phyloP scores from a whole-genome alignment of 2,329 filamentous ascomycete genomes.

The Diaporthe sp. region DNA sequence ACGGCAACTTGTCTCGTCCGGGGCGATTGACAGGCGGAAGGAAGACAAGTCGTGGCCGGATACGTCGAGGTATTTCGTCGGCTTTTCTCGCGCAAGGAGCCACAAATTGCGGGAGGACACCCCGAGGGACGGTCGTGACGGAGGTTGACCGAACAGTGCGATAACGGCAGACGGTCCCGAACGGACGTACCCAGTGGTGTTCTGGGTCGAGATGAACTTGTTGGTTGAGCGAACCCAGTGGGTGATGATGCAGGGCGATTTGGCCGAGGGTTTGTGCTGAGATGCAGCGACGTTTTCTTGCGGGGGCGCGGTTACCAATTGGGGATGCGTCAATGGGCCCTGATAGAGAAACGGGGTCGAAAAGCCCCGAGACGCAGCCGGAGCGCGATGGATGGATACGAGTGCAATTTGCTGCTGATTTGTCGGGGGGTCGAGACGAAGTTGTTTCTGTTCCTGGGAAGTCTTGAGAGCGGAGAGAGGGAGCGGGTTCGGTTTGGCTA shows the following conservation, averaged over 20 bases:
- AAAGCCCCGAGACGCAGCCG: constrained; percentile 23
- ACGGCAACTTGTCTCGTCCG: neutral
- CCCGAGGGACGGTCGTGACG: constrained; percentile 16
- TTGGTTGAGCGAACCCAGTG: neutral
- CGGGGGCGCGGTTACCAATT: constrained; percentile 22
- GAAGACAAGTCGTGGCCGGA: neutral
- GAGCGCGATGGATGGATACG: constrained; percentile 16
- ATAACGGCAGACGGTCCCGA: constrained; percentile 12
- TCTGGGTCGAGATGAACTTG: constrained; percentile 9
- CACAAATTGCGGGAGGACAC: constrained; percentile 13
- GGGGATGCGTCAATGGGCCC: constrained; percentile 2
- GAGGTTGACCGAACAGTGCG: constrained; percentile 32
- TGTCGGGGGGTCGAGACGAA: constrained; percentile 2
- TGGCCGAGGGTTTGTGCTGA: constrained; percentile 4
- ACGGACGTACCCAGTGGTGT: constrained; percentile 2
- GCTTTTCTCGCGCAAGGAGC: constrained; percentile 9
- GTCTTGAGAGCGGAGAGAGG: constrained; percentile 10
- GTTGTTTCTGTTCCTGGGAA: neutral
- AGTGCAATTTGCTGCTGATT: constrained; percentile 14
- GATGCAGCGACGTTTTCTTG: constrained; percentile 20
- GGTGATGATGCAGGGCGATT: constrained; percentile 13
- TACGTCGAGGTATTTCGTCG: neutral
- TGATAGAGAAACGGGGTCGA: constrained; percentile 2
- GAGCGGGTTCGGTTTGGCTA: constrained; percentile 3
- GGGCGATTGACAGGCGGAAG: constrained; percentile 4